Percentiles rank a stretch among this genome's conserved stretches.
Evolutionary conservation across 2,329 filamentous ascomycete species (phyloP).

Genomic region (Exophiala alcalophila): DNA sequence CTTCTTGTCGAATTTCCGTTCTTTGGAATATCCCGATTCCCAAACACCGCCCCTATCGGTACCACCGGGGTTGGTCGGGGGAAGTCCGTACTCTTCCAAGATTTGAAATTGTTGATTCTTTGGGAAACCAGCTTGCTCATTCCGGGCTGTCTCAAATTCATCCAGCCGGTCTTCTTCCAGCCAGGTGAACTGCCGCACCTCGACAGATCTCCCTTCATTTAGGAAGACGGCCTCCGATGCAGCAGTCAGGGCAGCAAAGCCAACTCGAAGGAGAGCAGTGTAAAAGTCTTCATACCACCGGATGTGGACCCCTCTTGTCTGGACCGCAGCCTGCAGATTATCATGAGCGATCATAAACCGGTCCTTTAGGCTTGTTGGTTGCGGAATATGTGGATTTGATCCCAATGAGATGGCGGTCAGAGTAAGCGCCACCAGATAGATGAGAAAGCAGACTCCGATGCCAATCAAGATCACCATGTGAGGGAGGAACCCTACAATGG

Average conservation of each 20-base stretch:
- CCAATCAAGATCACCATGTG: slow-evolving; percentile 83
- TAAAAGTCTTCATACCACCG: slow-evolving; percentile 94
- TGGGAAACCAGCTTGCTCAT: slow-evolving; percentile 25
- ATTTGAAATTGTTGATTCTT: slow-evolving; percentile 32
- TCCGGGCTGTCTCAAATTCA: slow-evolving; percentile 62
- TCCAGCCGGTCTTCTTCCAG: slow-evolving; percentile 80
- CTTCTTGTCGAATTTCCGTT: slow-evolving; percentile 45
- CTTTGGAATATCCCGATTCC: slow-evolving; percentile 47
- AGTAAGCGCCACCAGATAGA: slow-evolving; percentile 73
- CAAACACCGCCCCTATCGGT: slow-evolving; percentile 36
- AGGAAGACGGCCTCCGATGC: slow-evolving; percentile 94
- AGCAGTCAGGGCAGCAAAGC: slow-evolving; percentile 84
- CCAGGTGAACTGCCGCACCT: slow-evolving; percentile 77
- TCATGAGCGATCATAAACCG: slow-evolving; percentile 69
- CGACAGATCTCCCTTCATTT: slow-evolving; percentile 78
- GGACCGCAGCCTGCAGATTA: slow-evolving; percentile 90
- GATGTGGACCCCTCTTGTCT: slow-evolving; percentile 75
- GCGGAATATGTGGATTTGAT: slow-evolving; percentile 48
- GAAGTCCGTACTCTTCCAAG: slow-evolving; percentile 31
- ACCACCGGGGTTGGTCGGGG: slow-evolving; percentile 34
- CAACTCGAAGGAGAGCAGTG: slow-evolving; percentile 78
- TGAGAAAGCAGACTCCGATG: slow-evolving; percentile 69
- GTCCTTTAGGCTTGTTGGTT: slow-evolving; percentile 51
- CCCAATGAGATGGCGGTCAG: slow-evolving; percentile 67
- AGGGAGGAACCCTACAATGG: slow-evolving; percentile 90